A percentile compares a stretch with the other conserved stretches of the same genome.
phyloP scores from a whole-genome alignment of 2,329 filamentous ascomycete genomes.

The Hypoxylon sp. region DNA sequence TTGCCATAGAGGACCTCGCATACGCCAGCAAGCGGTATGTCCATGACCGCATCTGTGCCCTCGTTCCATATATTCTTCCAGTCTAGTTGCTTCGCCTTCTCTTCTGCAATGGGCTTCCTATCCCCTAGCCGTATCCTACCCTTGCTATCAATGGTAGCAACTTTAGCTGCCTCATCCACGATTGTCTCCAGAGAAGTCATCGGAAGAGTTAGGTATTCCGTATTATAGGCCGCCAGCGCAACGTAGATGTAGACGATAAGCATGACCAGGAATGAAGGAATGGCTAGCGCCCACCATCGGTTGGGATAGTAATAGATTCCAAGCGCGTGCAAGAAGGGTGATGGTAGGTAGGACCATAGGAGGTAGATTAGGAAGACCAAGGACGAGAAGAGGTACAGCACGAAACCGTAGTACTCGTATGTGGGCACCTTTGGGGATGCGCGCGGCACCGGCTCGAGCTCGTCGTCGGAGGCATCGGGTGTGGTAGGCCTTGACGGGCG shows the following conservation, averaged over 20 bases:
- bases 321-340: constrained; percentile 90
- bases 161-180: constrained; percentile 89
- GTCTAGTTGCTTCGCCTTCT: constrained; percentile 61
- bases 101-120: constrained; percentile 56
- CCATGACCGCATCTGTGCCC: constrained; percentile 97
- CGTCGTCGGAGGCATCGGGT: constrained; percentile 91
- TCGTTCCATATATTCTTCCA: constrained; percentile 91
- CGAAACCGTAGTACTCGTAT: constrained; percentile 99
- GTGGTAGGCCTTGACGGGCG: constrained; percentile 93
- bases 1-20: constrained; percentile 93
- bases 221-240: constrained; percentile 91
- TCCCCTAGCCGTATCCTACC: constrained; percentile 65
- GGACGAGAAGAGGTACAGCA: constrained; percentile 91
- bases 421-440: constrained; percentile 96
- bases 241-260: constrained; percentile 93
- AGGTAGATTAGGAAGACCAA: constrained; percentile 82
- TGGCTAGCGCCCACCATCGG: constrained; percentile 96
- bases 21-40: constrained; percentile 93
- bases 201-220: constrained; percentile 86
- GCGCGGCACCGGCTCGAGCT: constrained; percentile 82
- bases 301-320: constrained; percentile 98
- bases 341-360: constrained; percentile 91
- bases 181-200: constrained; percentile 87
- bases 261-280: constrained; percentile 92
- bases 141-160: constrained; percentile 84